phyloP scores from a whole-genome alignment of 495 filamentous ascomycete genomes.

The Aspergillus egyptiacus region DNA sequence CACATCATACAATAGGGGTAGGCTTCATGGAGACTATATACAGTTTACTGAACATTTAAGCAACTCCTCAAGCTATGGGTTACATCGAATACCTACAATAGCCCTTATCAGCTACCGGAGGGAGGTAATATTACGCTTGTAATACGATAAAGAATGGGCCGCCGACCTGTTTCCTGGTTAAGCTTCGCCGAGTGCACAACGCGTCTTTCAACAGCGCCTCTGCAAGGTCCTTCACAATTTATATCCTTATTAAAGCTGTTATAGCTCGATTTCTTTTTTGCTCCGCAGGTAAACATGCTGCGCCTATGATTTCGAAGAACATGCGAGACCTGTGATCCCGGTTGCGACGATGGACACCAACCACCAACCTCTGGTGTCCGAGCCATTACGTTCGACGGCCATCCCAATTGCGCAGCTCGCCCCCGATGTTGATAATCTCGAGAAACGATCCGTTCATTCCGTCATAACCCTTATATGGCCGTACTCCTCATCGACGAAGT shows the following conservation, averaged over 20 bases:
- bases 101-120: background rate
- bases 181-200: background rate
- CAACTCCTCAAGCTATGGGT: background rate
- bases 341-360: conserved; percentile 31
- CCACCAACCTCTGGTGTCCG: conserved; percentile 22
- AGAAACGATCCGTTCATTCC: conserved; percentile 48
- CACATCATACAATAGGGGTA: too few relatives aligned
- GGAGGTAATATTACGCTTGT: conserved; percentile 20
- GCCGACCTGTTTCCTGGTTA: too few relatives aligned
- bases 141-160: conserved; percentile 13
- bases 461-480: conserved; percentile 87
- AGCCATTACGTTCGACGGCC: conserved; percentile 24
- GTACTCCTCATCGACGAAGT: conserved; percentile 68
- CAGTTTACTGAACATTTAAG: background rate
- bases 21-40: too few relatives aligned
- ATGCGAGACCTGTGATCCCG: conserved; percentile 15
- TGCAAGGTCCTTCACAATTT: background rate
- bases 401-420: conserved; percentile 64
- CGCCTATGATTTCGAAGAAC: conserved; percentile 9
- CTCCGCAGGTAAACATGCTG: background rate
- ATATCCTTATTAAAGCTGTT: too few relatives aligned
- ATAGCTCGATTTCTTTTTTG: background rate
- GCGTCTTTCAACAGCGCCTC: too few relatives aligned
- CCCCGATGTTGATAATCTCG: conserved; percentile 40
- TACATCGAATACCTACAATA: background rate